These are phyloP conservation scores for Actinidia arguta DNA, from an alignment of 179 eudicot species.

Conservation along the genomic window DNA sequence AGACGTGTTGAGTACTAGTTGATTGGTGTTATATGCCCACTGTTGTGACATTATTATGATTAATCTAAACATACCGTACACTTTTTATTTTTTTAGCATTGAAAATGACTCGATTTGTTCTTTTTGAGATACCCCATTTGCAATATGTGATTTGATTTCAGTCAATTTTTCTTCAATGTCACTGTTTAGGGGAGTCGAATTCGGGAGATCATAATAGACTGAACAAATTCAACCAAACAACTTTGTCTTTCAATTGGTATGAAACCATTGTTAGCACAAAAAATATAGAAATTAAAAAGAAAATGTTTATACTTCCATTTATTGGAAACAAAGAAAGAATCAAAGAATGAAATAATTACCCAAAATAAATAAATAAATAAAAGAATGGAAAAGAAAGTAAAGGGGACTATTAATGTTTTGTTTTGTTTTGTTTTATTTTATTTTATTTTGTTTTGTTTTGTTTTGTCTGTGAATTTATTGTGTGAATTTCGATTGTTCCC, in stretches of 20 bases:
- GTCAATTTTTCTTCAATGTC: not conserved
- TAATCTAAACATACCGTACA: no score
- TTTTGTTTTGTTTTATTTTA: no score
- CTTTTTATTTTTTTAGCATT: no score
- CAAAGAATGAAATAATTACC: not conserved
- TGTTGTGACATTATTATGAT: no score
- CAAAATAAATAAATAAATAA: not conserved
- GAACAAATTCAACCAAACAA: not conserved
- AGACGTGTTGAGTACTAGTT: not conserved
- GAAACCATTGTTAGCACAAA: not conserved
- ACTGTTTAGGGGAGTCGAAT: no score
- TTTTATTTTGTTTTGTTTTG: no score
- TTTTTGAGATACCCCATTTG: not conserved
- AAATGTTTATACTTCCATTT: not conserved
- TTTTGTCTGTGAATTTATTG: no score
- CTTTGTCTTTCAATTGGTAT: not conserved
- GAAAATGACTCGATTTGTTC: no score
- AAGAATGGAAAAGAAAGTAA: not conserved
- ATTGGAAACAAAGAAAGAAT: not conserved
- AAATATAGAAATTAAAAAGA: not conserved
- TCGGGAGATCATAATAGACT: no score
- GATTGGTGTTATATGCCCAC: not conserved
- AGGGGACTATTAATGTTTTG: not conserved
- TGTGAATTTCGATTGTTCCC: no score
- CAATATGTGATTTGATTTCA: not conserved